Percentiles rank a stretch among this genome's conserved stretches.
Conservation (phyloP, 352 stramenopile species). For the Phytophthora lateralis region DNA sequence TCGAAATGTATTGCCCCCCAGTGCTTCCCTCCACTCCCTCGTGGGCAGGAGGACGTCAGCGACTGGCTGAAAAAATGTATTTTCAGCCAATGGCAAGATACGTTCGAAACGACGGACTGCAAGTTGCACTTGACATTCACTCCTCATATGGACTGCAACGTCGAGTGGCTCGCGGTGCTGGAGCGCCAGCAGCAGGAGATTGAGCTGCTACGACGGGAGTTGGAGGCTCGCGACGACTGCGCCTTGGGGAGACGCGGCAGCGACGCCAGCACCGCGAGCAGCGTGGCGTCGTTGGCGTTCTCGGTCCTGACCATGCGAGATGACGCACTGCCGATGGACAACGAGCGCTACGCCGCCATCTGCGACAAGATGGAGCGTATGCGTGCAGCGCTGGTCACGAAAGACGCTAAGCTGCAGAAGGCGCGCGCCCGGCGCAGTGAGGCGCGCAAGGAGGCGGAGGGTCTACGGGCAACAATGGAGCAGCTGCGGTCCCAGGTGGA, state of each 20-base stretch:
- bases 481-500: slow-evolving; percentile 17
- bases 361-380: slow-evolving; percentile 50
- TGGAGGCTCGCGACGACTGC: background rate
- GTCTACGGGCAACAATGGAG: slow-evolving; percentile 1
- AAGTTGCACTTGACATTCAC: background rate
- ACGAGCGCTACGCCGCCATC: slow-evolving; percentile 44
- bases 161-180: slow-evolving; percentile 47
- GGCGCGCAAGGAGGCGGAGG: slow-evolving; percentile 15
- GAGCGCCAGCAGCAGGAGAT: slow-evolving; percentile 60
- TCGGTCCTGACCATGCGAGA: slow-evolving; percentile 31
- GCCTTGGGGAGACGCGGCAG: slow-evolving; percentile 6
- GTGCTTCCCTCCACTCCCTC: slow-evolving; percentile 21
- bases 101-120: background rate
- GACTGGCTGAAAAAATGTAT: background rate
- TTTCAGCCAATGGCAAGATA: slow-evolving; percentile 16
- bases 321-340: slow-evolving; percentile 36
- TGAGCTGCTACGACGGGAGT: slow-evolving; percentile 35
- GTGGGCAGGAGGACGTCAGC: background rate
- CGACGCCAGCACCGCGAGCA: slow-evolving; percentile 14
- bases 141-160: slow-evolving; percentile 16
- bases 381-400: slow-evolving; percentile 34
- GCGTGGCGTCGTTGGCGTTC: slow-evolving; percentile 30
- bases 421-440: slow-evolving; percentile 34
- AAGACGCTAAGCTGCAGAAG: slow-evolving; percentile 42
- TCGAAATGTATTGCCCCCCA: slow-evolving; percentile 27